Evolutionary conservation across 176 grass and related monocot species (phyloP), one percentile per base, ranked within the genome.

Genomic region (Themeda triandra): DNA sequence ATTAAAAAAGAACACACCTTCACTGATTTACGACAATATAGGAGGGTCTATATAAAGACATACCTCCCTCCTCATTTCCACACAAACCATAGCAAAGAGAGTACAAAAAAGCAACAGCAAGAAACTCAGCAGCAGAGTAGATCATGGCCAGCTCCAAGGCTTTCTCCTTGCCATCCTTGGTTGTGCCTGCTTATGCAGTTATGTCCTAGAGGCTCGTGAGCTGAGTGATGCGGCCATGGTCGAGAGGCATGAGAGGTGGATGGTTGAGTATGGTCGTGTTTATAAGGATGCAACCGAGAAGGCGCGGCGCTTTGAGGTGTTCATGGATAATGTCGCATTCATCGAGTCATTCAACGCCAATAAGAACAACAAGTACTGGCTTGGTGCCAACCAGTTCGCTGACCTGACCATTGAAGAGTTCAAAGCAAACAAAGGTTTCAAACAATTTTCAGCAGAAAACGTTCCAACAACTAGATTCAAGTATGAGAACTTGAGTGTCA

Each of bases 71-170:
- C 2, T 46, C 44, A 46, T 46, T 46, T 46, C 44, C 44, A 46
- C 13, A 46, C 44, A 46, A n/a, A 4, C 44, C 13, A 46, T 15
- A 46, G 44, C 12, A 46, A 46, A n/a, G n/a, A n/a, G n/a, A n/a
- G n/a, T n/a, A n/a, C 3, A 46, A 2, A 46, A 46, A 46, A 46
- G 2, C 44, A 46, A 44, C 44, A 46, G 12, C 44, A 15, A 46
- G 10, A 44, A 44, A 44, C 41, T 12, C 11, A 44, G 41, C 41
- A 44, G 41, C n/a, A n/a, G n/a, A n/a, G n/a, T n/a, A n/a, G n/a
- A n/a, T n/a, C 41, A 44, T 92, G 90, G 1, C 48, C 64, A 78
- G 21, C 71, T 56, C 86, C 90, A 29, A 86, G 44, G 29, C 78
- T 78, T 45, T 88, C 46, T 88, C 4, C 12, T 29, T 12, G 58